Conservation (phyloP, 176 grass and related monocot genomes). For the Bolboschoenus planiculmis region DNA sequence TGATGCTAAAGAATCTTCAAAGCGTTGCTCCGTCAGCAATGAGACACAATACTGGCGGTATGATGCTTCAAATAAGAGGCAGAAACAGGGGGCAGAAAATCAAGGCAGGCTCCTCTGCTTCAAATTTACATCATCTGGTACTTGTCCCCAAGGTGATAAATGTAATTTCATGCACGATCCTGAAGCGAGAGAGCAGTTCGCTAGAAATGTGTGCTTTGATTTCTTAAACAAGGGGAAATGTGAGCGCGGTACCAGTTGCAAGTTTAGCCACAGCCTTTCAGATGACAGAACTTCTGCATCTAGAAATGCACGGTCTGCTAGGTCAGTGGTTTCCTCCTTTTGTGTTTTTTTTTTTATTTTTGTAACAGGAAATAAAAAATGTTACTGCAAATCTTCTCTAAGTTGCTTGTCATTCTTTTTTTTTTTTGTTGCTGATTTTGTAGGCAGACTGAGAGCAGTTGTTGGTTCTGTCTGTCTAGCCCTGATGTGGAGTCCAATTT, state of each 20-base stretch:
- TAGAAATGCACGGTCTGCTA: conserved; percentile 36
- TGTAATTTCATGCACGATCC: conserved; percentile 69
- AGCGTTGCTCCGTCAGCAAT: conserved; percentile 33
- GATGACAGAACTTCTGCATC: conserved; percentile 36
- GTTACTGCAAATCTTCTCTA: not conserved
- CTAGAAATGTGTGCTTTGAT: conserved; percentile 88
- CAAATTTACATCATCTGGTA: conserved; percentile 77
- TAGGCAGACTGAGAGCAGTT: conserved; percentile 47
- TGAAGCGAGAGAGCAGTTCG: conserved; percentile 54
- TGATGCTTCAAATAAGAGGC: conserved; percentile 66
- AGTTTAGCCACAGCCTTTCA: conserved; percentile 62
- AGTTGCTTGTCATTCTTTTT: not conserved
- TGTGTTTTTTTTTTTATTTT: not conserved
- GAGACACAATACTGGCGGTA: conserved; percentile 87
- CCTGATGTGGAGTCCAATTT: conserved; percentile 85
- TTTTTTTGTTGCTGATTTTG: conserved; percentile 23
- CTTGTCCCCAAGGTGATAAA: conserved; percentile 47
- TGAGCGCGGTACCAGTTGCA: conserved; percentile 63
- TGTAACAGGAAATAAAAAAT: not conserved
- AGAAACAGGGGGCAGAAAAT: conserved; percentile 47
- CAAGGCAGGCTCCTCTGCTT: conserved; percentile 46
- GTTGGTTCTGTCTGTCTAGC: conserved; percentile 97
- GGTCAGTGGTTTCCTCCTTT: conserved; percentile 37
- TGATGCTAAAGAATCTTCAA: conserved; percentile 48
- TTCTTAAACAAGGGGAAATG: conserved; percentile 94